phyloP scores from a whole-genome alignment of 1,284 basidiomycete species.

The Ganoderma multipileum region DNA sequence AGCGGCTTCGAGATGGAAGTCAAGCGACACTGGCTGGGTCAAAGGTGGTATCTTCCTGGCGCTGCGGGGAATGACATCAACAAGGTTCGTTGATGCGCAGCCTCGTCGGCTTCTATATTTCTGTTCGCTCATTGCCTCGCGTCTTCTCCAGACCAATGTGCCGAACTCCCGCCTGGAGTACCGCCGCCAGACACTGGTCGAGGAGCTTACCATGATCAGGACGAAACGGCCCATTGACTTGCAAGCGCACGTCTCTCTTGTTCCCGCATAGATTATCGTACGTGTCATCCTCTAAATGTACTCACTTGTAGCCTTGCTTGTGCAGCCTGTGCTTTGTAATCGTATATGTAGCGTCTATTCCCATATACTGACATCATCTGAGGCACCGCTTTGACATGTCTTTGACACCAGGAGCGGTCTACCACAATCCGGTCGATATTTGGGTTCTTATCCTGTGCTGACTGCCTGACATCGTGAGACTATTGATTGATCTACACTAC shows the following conservation, averaged over 20 bases:
- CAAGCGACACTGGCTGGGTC: constrained; percentile 96
- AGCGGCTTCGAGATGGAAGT: constrained; percentile 99
- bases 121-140: constrained; percentile 28
- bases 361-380: background rate
- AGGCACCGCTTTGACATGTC: background rate
- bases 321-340: background rate
- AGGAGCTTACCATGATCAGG: constrained; percentile 81
- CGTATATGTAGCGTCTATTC: background rate
- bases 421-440: background rate
- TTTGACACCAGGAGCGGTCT: background rate
- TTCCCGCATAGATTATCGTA: constrained; percentile 6
- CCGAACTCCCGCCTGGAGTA: constrained; percentile 90
- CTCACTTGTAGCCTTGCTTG: background rate
- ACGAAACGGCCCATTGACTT: constrained; percentile 27
- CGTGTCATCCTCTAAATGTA: background rate
- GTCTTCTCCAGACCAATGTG: constrained; percentile 82
- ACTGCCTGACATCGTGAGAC: background rate
- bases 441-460: background rate
- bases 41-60: constrained; percentile 90
- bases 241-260: constrained; percentile 22
- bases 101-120: constrained; percentile 10
- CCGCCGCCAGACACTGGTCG: constrained; percentile 88
- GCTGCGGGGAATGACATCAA: constrained; percentile 91
- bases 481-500: background rate
- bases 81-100: constrained; percentile 61